phyloP scores from a whole-genome alignment of 495 filamentous ascomycete genomes.

The Penicillium dipodomyicola region DNA sequence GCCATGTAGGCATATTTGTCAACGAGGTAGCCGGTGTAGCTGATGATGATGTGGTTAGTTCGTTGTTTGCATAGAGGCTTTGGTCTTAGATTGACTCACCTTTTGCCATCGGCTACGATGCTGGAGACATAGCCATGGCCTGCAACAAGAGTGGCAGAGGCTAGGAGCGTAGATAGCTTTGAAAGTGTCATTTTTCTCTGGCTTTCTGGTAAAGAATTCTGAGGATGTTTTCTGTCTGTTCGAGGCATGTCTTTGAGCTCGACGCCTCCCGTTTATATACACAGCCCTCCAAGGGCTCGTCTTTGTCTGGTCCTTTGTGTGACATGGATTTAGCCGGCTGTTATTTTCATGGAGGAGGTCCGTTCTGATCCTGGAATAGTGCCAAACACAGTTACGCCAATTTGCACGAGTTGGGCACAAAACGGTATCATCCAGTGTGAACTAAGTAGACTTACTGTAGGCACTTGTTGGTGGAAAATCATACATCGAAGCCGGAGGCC shows the following conservation, averaged over 20 bases:
- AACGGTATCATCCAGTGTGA: background rate
- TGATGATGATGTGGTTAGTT: conserved; percentile 10
- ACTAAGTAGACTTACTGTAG: background rate
- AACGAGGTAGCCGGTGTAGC: conserved; percentile 38
- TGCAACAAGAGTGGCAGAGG: conserved; percentile 46
- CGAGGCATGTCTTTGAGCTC: background rate
- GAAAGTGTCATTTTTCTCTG: conserved; percentile 25
- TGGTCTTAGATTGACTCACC: conserved; percentile 14
- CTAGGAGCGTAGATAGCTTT: conserved; percentile 35
- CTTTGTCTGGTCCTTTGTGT: background rate
- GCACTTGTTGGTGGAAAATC: conserved; percentile 7
- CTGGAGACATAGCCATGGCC: conserved; percentile 59
- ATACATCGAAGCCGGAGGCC: background rate
- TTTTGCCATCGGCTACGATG: conserved; percentile 53
- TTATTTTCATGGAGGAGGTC: conserved; percentile 1
- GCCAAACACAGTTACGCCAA: conserved; percentile 12
- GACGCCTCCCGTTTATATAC: background rate
- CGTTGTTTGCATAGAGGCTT: background rate
- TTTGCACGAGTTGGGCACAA: background rate
- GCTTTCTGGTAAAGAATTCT: background rate
- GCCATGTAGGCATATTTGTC: conserved; percentile 32
- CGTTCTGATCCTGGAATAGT: conserved; percentile 23
- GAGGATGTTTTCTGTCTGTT: background rate
- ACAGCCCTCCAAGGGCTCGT: background rate
- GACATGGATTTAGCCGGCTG: background rate